Conservation (phyloP, 805 yeast species). For the Lipomyces oligophaga region DNA sequence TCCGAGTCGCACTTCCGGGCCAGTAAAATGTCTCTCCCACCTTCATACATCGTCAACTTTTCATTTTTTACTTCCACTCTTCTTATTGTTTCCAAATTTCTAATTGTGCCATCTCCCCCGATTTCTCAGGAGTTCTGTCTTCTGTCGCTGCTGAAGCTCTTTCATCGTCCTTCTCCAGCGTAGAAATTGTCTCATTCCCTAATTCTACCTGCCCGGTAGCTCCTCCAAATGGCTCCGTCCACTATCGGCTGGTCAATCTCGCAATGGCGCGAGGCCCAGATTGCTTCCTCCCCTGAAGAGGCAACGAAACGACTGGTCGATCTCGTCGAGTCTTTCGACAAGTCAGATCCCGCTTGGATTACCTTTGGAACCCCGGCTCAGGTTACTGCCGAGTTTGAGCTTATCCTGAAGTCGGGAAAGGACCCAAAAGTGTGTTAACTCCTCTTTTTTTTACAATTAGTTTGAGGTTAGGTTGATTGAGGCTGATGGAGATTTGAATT, state of each 20-base stretch:
- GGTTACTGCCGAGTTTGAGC: conserved; percentile 71
- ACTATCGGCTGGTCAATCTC: conserved; percentile 72
- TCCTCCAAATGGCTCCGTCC: conserved; percentile 20
- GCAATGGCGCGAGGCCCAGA: conserved; percentile 75
- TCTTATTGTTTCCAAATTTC: background rate
- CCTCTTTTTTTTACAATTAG: background rate
- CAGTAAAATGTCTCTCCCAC: too few species aligned
- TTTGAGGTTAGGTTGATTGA: background rate
- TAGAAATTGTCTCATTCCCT: too few species aligned
- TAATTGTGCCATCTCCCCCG: too few species aligned
- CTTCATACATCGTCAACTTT: too few species aligned
- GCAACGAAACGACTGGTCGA: conserved; percentile 51
- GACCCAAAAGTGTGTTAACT: conserved; percentile 40
- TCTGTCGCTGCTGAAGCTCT: background rate
- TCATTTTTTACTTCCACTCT: background rate
- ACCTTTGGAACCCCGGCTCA: conserved; percentile 63
- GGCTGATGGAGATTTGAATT: too few species aligned
- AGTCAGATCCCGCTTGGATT: conserved; percentile 85
- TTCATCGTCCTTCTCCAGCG: too few species aligned
- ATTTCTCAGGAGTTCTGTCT: too few species aligned
- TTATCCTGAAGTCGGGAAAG: conserved; percentile 52
- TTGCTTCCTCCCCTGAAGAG: conserved; percentile 53
- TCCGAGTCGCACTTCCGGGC: too few species aligned
- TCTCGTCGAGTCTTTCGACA: conserved; percentile 37
- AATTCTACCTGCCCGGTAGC: background rate